phyloP scores from a whole-genome alignment of 331 rosid genomes.

The Erythrophleum ivorense region DNA sequence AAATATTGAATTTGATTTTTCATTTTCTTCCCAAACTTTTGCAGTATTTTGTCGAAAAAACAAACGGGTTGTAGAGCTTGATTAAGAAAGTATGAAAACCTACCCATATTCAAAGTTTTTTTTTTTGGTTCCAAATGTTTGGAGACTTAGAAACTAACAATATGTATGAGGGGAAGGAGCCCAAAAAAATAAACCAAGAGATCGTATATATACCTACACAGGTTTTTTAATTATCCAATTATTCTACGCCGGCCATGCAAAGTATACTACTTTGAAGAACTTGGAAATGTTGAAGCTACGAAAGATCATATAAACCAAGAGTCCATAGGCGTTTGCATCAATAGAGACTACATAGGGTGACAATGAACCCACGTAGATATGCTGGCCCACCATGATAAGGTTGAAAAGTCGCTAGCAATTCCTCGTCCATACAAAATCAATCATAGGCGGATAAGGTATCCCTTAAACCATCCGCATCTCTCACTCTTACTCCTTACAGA shows the following conservation, averaged over 20 bases:
- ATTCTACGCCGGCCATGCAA: not conserved
- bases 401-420: conserved; percentile 42
- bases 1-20: not conserved
- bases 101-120: not conserved
- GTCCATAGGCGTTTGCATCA: not conserved
- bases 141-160: not conserved
- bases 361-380: conserved; percentile 23
- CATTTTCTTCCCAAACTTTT: not conserved
- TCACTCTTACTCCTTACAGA: conserved; percentile 29
- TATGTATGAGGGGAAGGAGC: not conserved
- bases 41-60: not conserved
- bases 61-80: not conserved
- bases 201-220: no score
- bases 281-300: not conserved
- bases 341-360: not conserved
- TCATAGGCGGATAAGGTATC: conserved; percentile 50
- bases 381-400: conserved; percentile 49
- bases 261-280: not conserved
- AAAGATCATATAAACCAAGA: conserved; percentile 7
- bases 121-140: no score
- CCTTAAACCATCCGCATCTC: conserved; percentile 36
- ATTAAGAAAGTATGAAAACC: not conserved
- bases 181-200: not conserved
- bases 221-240: not conserved
- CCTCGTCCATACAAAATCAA: conserved; percentile 51